phyloP scores from a whole-genome alignment of 2,329 filamentous ascomycete genomes.

The Aureobasidium musti region DNA sequence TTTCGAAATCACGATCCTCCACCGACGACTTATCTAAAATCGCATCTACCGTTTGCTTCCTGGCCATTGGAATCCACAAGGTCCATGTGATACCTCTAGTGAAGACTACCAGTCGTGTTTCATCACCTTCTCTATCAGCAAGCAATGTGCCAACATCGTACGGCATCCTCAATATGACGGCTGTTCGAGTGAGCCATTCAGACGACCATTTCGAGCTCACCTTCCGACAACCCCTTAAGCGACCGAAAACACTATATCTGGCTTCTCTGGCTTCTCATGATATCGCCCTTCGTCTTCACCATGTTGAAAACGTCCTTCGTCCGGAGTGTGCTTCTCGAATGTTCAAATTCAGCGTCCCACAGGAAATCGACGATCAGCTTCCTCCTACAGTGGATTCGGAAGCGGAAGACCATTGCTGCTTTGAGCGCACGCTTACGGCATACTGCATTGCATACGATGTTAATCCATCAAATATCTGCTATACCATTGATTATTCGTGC shows the following conservation, averaged over 20 bases:
- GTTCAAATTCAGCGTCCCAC: conserved; percentile 63
- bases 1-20: conserved; percentile 59
- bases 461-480: conserved; percentile 66
- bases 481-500: conserved; percentile 60
- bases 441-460: conserved; percentile 70
- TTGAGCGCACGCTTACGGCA: conserved; percentile 67
- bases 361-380: conserved; percentile 55
- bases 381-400: conserved; percentile 52
- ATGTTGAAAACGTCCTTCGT: conserved; percentile 63
- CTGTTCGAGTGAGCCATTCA: conserved; percentile 59
- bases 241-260: conserved; percentile 59
- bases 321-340: conserved; percentile 66
- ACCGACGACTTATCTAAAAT: conserved; percentile 67
- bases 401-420: conserved; percentile 61
- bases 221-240: conserved; percentile 60
- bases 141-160: conserved; percentile 47
- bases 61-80: conserved; percentile 69
- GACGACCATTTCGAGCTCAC: conserved; percentile 69
- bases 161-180: conserved; percentile 64
- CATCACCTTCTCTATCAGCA: conserved; percentile 53
- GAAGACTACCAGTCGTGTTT: conserved; percentile 56
- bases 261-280: conserved; percentile 66
- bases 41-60: conserved; percentile 65
- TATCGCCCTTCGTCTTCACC: conserved; percentile 63
- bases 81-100: conserved; percentile 67